These are phyloP conservation scores for Apophysomyces sp. DNA, from an alignment of 371 early-diverging fungal genomes.

Conservation along the genomic window DNA sequence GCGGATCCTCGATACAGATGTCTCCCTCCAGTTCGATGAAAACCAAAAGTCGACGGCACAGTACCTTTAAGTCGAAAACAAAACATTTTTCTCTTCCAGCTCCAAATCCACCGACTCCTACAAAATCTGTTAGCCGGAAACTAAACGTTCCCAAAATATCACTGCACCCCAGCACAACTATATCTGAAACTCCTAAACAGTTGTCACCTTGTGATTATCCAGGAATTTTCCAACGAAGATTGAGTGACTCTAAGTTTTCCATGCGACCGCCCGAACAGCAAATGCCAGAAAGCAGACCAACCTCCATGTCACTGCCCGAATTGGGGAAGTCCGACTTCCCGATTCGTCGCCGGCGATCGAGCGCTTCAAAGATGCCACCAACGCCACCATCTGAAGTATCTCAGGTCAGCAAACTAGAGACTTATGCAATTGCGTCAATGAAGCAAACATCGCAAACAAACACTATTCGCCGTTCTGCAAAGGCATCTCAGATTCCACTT, in stretches of 20 bases:
- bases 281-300: neutral
- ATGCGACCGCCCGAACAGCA: neutral
- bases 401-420: neutral
- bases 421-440: neutral
- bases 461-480: neutral
- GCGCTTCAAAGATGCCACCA: conserved; percentile 17
- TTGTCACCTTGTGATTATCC: conserved; percentile 2
- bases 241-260: neutral
- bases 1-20: neutral
- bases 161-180: neutral
- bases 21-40: neutral
- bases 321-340: conserved; percentile 1
- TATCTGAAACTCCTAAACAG: neutral
- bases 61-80: neutral
- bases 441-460: neutral
- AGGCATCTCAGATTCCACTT: neutral
- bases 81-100: neutral
- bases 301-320: neutral
- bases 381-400: conserved; percentile 16
- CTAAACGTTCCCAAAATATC: neutral
- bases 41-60: neutral
- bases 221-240: neutral
- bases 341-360: neutral
- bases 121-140: neutral
- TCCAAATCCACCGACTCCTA: neutral